Base-by-base conservation (phyloP, 306 rosid genomes). In the Rubus parviflorus region DNA sequence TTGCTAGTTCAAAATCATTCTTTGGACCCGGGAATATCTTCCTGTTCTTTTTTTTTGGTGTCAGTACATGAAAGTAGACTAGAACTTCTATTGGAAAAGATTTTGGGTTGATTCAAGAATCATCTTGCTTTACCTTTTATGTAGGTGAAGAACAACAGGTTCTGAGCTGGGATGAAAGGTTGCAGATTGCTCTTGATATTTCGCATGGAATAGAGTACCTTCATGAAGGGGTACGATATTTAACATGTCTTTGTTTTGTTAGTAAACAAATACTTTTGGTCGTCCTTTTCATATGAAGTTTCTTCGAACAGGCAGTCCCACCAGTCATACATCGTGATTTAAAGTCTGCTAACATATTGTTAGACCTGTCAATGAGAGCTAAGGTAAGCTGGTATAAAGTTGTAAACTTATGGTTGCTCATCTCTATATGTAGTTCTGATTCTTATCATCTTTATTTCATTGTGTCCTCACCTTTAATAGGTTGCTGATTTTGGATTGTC, bases 401-500 rank as follows among this genome's bases (percentile, higher is more conserved):
- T 49, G 4, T 56, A 22, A 7, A 60, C 22, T 11, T 60, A 52
- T 25, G 1, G 30, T 43, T 13, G 42, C 47, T 37, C 45, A 15
- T 15, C 22, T 23, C 25, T 4, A 38, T 64, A 38, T 16, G 14
- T 17, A 64, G 10, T 54, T 56, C 46, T 67, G 53, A 12, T 77
- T 35, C 25, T 68, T 51, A 41, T 48, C 2, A 22, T 71, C 51
- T 52, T 63, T 10, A 45, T 19, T 12, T 80, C 12, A 57, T 14
- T 5, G 47, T 81, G 41, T 41, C 43, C 61, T 68, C 73, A 86
- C 74, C 52, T 79, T 23, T 42, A 42, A 53, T 30, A 95, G 99
- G 99, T 95, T 84, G 97, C 97, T 75, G 99, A 95, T 90, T 95
- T 95, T 71, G 99, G 99, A 47, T 81, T 95, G 66, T 95, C 99